Percentiles rank a stretch among this genome's conserved stretches.
Conservation (phyloP, 345 rosid genomes). For the Populus pruinosa region DNA sequence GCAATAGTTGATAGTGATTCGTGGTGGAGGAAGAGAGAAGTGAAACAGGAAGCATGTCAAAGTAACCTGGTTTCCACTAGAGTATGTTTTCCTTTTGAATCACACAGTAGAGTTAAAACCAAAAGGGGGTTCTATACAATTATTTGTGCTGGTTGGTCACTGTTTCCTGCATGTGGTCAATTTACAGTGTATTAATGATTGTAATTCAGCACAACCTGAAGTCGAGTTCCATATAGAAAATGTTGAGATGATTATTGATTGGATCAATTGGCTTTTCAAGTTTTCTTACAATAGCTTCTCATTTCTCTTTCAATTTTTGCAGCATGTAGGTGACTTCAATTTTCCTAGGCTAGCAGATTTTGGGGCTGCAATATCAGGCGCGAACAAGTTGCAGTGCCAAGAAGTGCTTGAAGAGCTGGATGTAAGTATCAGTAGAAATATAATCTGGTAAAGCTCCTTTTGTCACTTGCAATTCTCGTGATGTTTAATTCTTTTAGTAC, state of each 20-base stretch:
- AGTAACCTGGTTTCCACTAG: not conserved
- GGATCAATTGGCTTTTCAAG: not conserved
- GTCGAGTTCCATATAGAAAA: not conserved
- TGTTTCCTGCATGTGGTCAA: not conserved
- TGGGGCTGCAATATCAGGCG: conserved; percentile 98
- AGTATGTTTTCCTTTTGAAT: not conserved
- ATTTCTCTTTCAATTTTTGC: conserved; percentile 27
- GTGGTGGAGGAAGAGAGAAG: not conserved
- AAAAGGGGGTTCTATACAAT: not conserved
- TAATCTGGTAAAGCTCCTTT: conserved; percentile 3
- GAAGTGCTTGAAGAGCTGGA: conserved; percentile 96
- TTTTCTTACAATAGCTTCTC: not conserved
- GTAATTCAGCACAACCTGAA: not conserved
- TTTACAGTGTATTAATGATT: not conserved
- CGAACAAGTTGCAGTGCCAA: conserved; percentile 78
- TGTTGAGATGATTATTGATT: not conserved
- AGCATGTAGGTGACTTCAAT: conserved; percentile 96
- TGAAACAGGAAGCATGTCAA: not conserved
- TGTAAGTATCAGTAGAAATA: conserved; percentile 48
- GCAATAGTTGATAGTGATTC: not conserved
- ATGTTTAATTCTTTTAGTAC: not conserved
- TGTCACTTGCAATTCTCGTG: not conserved
- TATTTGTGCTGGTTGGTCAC: not conserved
- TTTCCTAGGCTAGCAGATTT: conserved; percentile 91
- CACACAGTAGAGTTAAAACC: not conserved